A percentile compares a stretch with the other conserved stretches of the same genome.
phyloP scores from a whole-genome alignment of 1,284 basidiomycete species.

The Rhizoctonia solani region DNA sequence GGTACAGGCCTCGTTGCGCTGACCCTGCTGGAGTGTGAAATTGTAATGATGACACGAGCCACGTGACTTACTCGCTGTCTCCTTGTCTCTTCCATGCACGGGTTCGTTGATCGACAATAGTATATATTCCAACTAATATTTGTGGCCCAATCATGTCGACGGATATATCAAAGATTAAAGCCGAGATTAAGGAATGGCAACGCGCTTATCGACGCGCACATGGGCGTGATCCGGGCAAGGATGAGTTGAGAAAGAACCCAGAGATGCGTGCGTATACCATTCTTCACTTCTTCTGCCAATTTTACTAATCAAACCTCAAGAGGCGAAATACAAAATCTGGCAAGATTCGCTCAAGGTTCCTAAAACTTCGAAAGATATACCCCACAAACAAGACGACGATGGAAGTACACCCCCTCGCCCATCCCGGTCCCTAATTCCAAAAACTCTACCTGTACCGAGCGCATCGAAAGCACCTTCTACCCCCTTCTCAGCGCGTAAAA shows the following conservation, averaged over 20 bases:
- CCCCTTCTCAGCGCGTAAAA: constrained; percentile 22
- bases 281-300: background rate
- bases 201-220: constrained; percentile 34
- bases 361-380: no score
- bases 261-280: constrained; percentile 34
- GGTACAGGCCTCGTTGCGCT: no score
- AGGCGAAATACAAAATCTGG: constrained; percentile 38
- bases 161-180: constrained; percentile 35
- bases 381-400: constrained; percentile 4
- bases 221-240: constrained; percentile 35
- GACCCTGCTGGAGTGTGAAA: no score
- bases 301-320: constrained; percentile 13
- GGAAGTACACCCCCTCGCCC: constrained; percentile 10
- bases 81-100: background rate
- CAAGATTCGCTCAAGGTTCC: constrained; percentile 34
- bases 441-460: constrained; percentile 3
- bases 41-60: no score
- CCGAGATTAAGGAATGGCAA: constrained; percentile 39
- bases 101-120: background rate
- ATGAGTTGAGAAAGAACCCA: constrained; percentile 36
- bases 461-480: constrained; percentile 1
- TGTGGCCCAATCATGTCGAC: background rate
- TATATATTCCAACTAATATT: background rate
- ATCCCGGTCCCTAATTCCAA: background rate
- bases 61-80: no score